Base-by-base conservation (phyloP, 2,329 filamentous ascomycete genomes). In the Penicillium sp. region DNA sequence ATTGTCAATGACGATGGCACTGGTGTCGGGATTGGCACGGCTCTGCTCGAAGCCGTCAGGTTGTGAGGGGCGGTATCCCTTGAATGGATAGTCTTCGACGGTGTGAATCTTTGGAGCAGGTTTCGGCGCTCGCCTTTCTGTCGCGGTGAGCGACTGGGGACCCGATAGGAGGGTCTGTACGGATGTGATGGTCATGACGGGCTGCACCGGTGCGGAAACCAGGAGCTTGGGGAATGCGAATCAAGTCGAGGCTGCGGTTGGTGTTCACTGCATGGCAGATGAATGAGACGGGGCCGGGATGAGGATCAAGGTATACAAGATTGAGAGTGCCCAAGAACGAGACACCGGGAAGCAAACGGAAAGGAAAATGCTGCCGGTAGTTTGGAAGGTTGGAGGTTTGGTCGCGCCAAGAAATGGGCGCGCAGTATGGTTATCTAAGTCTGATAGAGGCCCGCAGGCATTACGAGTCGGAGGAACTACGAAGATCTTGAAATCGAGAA, bases 1-100 rank as follows among this genome's bases (percentile, higher is more conserved):
- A 84, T 96, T 96, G 72, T 98, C 93, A 61, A 98, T 97, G 48
- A 98, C 87, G 59, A 98, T 96, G 35, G 89, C 87, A 36, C 83
- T 86, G 31, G 73, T 70, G 42, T 72, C 76, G 11, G 75, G 65
- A 14, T 76, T 69, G 41, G 78, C 69, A 35, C 78, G 75, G 45
- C 87, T 90, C 53, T 78, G 75, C 56, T 79, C 76, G 59, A 85
- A 89, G 33, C 86, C 87, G 57, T 91, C 83, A 7, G 74, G 70
- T 55, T 80, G 76, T 32, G 77, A 67, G 36, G 75, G 67, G 29
- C 74, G 74, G 58, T 75, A 77, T 45, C 79, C 79, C 53, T 75
- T 75, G 62, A 82, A 83, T 2, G 79, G 79, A 33, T 75, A 78
- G 23, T 83, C 80, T 43, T 69, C 73, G 41, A 76, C 71, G 46